phyloP scores from a whole-genome alignment of 169 alveolate genomes.

The Eimeria sp. region DNA sequence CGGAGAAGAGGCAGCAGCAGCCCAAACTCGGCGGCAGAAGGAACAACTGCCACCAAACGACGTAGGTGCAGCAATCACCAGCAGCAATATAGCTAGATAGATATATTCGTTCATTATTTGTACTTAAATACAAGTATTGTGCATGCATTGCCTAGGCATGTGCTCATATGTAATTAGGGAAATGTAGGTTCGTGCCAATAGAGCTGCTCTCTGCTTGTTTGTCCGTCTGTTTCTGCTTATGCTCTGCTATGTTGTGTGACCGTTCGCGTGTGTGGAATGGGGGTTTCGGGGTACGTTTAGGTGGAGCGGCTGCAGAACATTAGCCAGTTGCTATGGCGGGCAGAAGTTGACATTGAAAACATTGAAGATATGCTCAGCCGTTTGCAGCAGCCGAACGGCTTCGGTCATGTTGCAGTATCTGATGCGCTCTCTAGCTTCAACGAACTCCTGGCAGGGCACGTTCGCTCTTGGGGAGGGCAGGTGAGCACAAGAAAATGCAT shows the following conservation, averaged over 20 bases:
- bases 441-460: slow-evolving; percentile 43
- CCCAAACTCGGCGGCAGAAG: neutral
- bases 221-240: too few relatives aligned
- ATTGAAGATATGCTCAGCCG: slow-evolving; percentile 83
- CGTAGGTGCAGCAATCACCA: neutral
- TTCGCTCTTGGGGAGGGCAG: slow-evolving; percentile 76
- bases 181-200: too few relatives aligned
- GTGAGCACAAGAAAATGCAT: neutral
- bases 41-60: neutral
- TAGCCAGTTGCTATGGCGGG: slow-evolving; percentile 88
- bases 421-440: slow-evolving; percentile 59
- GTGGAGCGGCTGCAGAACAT: slow-evolving; percentile 77
- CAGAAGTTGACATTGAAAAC: slow-evolving; percentile 88
- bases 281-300: neutral
- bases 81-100: neutral
- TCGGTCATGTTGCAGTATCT: slow-evolving; percentile 4
- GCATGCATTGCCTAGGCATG: neutral
- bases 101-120: neutral
- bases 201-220: too few relatives aligned
- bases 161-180: too few relatives aligned
- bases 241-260: too few relatives aligned
- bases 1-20: neutral
- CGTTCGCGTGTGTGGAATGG: neutral
- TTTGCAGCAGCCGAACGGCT: slow-evolving; percentile 17
- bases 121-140: neutral